Evolutionary conservation across 805 yeast species (phyloP), one percentile per base, ranked within the genome.

Genomic region (Wickerhamomyces chambardii): DNA sequence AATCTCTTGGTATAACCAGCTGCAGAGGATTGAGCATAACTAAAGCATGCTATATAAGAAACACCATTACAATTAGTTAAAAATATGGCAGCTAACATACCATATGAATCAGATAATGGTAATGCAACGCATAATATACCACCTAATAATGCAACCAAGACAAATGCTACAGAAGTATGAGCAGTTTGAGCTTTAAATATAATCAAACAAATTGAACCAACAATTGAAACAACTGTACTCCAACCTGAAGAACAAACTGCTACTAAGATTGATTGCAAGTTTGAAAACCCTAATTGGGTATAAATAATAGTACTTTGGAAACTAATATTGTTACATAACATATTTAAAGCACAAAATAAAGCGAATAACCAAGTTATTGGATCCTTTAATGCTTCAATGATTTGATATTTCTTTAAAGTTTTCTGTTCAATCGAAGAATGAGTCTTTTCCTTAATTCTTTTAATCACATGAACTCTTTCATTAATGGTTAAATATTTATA

Each of bases 1-100:
- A 65, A 39, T 37, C 61, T 58, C 48, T 71, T 70, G 5, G 75
- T 62, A 43, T 66, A 59, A 28, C 71, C 71, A 8, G 73, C 59
- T 28, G 45, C 36, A 4, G 45, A 34, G 5, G 50, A 39, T 26
- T 42, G 46, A 4, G 40, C 16, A 46, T 47, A 43, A 15, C 45
- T 35, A 19, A 49, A 43, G 6, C 43, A 37, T 5, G 40, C 42
- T 30, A 48, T 45, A 47, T 55, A 60, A 3, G 53, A 40, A 7
- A 53, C 47, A 16, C 63, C 63, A 35, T 47, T 52, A 4, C 55
- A 38, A 21, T 37, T 40, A 4, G 57, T 39, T 12, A 61, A 45
- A 42, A 59, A 39, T 34, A 49, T 51, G 42, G 46, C 38, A 29
- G 52, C 58, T 27, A 55, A 34, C 35, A 65, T 45, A 17, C 70